Conservation (phyloP, 768 basidiomycete genomes). For the Lyophyllum semitale region DNA sequence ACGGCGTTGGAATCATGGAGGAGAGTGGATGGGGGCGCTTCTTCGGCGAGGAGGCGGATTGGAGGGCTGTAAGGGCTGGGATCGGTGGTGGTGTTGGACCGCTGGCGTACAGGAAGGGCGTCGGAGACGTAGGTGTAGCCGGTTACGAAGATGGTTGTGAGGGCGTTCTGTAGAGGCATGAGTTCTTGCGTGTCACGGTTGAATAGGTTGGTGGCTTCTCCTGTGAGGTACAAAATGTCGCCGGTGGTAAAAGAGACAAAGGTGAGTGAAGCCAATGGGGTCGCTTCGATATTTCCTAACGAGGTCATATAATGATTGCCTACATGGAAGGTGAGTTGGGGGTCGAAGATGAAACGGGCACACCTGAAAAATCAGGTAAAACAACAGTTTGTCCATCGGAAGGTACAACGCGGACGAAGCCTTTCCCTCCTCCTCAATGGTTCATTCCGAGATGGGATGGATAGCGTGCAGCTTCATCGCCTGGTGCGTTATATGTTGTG, state of each 20-base stretch:
- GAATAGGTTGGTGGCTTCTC: conserved; percentile 49
- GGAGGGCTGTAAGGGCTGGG: conserved; percentile 63
- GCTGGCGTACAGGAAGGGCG: conserved; percentile 55
- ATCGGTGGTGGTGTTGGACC: conserved; percentile 19
- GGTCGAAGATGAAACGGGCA: conserved; percentile 8
- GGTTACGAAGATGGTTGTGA: conserved; percentile 50
- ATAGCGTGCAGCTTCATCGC: conserved; percentile 36
- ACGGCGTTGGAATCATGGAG: conserved; percentile 34
- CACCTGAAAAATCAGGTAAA: conserved; percentile 64
- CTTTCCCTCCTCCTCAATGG: conserved; percentile 63
- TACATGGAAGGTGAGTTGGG: conserved; percentile 17
- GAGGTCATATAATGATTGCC: conserved; percentile 68
- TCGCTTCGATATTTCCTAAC: conserved; percentile 61
- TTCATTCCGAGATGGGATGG: conserved; percentile 68
- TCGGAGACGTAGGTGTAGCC: conserved; percentile 56
- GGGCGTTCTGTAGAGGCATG: conserved; percentile 56
- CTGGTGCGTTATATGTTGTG: conserved; percentile 45
- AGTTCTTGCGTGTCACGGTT: conserved; percentile 47
- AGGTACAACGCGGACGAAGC: conserved; percentile 60
- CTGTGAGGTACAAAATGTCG: conserved; percentile 63
- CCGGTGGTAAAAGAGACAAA: conserved; percentile 56
- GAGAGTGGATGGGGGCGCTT: conserved; percentile 28
- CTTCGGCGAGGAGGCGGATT: conserved; percentile 51
- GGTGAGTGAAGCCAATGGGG: conserved; percentile 57
- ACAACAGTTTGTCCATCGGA: conserved; percentile 56